phyloP scores from a whole-genome alignment of 495 filamentous ascomycete species.

The Penicillium dipodomyicola region DNA sequence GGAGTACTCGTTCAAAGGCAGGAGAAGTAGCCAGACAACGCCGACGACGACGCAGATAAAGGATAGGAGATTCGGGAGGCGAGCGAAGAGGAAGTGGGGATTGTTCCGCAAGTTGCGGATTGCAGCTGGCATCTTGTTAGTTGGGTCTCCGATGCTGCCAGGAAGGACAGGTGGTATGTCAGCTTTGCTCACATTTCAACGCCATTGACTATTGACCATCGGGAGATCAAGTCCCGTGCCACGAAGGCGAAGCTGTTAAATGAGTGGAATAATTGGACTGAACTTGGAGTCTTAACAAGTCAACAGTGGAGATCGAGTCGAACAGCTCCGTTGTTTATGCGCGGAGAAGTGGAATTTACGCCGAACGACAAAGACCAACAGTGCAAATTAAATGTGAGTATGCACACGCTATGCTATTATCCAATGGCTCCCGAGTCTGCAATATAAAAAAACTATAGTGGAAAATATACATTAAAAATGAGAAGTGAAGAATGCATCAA shows the following conservation, averaged over 20 bases:
- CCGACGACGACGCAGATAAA: constrained; percentile 84
- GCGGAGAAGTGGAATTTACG: constrained; percentile 29
- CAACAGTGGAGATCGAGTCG: constrained; percentile 18
- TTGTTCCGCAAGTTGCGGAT: constrained; percentile 48
- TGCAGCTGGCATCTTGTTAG: constrained; percentile 30
- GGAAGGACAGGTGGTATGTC: constrained; percentile 20
- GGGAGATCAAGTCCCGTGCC: constrained; percentile 20
- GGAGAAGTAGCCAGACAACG: constrained; percentile 84
- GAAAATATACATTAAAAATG: constrained; percentile 40
- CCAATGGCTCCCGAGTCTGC: constrained; percentile 18
- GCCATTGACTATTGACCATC: constrained; percentile 36
- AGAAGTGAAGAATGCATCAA: constrained; percentile 13
- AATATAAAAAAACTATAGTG: constrained; percentile 19
- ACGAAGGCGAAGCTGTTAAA: constrained; percentile 14
- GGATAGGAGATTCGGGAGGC: constrained; percentile 57
- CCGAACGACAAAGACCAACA: constrained; percentile 22
- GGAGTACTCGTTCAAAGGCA: constrained; percentile 92
- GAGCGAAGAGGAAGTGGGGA: constrained; percentile 40
- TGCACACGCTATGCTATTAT: constrained; percentile 31
- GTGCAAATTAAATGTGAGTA: constrained; percentile 24
- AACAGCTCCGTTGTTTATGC: constrained; percentile 25
- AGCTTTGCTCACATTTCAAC: constrained; percentile 41
- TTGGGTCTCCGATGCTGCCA: constrained; percentile 20
- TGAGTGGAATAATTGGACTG: constrained; percentile 10
- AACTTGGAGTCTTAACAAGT: constrained; percentile 8